Conservation (phyloP, 2,329 filamentous ascomycete species). For the Pestalotiopsis sp. region DNA sequence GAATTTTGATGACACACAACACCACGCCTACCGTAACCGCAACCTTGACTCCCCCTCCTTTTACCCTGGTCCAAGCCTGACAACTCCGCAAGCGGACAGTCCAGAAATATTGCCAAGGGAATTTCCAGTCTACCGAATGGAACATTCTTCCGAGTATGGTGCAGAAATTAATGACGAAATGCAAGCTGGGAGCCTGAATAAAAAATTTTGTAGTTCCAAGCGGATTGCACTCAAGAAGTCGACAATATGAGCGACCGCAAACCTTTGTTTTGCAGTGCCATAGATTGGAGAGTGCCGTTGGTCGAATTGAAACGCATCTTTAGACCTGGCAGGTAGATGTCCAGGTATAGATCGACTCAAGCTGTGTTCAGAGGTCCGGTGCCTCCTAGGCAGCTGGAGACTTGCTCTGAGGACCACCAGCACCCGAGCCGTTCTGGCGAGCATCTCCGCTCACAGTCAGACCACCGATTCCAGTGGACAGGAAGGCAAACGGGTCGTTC, state of each 20-base stretch:
- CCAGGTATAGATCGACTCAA: not conserved
- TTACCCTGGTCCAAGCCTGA: slow-evolving; percentile 45
- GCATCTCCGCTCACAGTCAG: slow-evolving; percentile 70
- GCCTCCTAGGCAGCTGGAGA: slow-evolving; percentile 46
- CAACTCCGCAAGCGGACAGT: slow-evolving; percentile 41
- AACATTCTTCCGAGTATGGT: slow-evolving; percentile 42
- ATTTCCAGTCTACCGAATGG: slow-evolving; percentile 44
- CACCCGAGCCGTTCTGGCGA: slow-evolving; percentile 63
- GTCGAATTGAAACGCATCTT: not conserved
- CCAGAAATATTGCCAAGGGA: slow-evolving; percentile 39
- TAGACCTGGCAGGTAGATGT: not conserved
- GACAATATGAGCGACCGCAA: not conserved
- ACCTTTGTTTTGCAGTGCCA: not conserved
- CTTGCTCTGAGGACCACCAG: slow-evolving; percentile 53
- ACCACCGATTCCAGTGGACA: slow-evolving; percentile 72
- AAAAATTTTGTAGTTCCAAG: not conserved
- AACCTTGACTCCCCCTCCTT: slow-evolving; percentile 33
- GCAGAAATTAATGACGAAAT: slow-evolving; percentile 27
- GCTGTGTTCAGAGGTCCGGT: not conserved
- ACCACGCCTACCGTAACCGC: slow-evolving; percentile 31
- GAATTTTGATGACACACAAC: slow-evolving; percentile 28
- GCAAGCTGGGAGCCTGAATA: not conserved
- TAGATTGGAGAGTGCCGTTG: not conserved
- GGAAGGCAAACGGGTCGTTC: slow-evolving; percentile 79
- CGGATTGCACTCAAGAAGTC: not conserved